Percentiles rank a stretch among this genome's conserved stretches.
phyloP scores from a whole-genome alignment of 176 grass and related monocot genomes.

The Oryza rufipogon region DNA sequence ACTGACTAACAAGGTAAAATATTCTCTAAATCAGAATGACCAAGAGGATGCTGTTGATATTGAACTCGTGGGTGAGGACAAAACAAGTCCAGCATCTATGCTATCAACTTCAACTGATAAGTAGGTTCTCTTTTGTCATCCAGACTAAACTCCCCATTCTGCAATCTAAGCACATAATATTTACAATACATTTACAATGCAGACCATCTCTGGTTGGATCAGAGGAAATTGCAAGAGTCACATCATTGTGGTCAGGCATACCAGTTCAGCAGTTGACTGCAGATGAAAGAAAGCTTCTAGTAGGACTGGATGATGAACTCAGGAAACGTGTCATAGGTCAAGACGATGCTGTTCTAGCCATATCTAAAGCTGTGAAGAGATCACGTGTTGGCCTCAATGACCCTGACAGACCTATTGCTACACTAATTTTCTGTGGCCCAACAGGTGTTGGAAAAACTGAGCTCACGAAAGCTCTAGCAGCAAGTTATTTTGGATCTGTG shows the following conservation, averaged over 20 bases:
- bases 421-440: conserved; percentile 88
- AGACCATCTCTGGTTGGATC: conserved; percentile 67
- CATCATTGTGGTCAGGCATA: conserved; percentile 94
- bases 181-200: conserved; percentile 33
- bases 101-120: conserved; percentile 47
- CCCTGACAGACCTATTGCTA: conserved; percentile 87
- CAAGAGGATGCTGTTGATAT: conserved; percentile 42
- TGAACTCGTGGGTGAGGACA: conserved; percentile 39
- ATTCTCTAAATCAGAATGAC: conserved; percentile 64
- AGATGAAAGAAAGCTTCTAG: conserved; percentile 82
- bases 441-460: conserved; percentile 98
- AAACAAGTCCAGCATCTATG: conserved; percentile 32
- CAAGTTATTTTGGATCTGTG: conserved; percentile 91
- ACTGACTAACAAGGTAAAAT: conserved; percentile 79
- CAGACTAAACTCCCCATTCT: conserved; percentile 20
- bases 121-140: conserved; percentile 58
- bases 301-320: conserved; percentile 80
- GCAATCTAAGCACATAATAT: conserved; percentile 9
- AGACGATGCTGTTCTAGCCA: conserved; percentile 82
- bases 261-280: conserved; percentile 85
- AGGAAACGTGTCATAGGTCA: conserved; percentile 93
- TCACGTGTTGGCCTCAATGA: conserved; percentile 84
- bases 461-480: conserved; percentile 83
- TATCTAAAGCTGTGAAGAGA: conserved; percentile 89
- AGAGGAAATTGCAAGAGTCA: conserved; percentile 91